phyloP scores from a whole-genome alignment of 129 eudicot genomes.

The Centella asiatica region DNA sequence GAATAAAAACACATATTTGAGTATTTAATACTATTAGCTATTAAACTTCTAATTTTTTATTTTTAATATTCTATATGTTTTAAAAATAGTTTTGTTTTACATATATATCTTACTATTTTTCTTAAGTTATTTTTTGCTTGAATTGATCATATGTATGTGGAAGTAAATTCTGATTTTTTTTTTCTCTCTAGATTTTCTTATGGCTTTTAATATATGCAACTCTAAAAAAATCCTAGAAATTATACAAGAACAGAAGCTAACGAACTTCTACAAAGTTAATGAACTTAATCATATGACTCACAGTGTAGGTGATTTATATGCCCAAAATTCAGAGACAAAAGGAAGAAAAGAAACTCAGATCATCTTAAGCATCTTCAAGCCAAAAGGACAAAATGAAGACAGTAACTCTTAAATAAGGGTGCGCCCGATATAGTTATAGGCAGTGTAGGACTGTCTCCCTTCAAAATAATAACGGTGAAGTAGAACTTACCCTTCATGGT shows the following conservation, averaged over 20 bases:
- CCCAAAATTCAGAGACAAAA: not conserved
- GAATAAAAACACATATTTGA: no score
- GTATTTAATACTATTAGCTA: no score
- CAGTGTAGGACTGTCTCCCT: not conserved
- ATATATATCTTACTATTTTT: no score
- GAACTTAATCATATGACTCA: not conserved
- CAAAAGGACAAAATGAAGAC: not conserved
- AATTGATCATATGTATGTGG: no score
- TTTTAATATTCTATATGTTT: no score
- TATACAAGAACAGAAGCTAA: not conserved
- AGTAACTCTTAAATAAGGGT: no score
- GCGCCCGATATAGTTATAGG: not conserved
- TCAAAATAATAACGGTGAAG: constrained; percentile 3
- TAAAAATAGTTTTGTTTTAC: no score
- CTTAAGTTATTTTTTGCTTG: no score
- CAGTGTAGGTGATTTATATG: not conserved
- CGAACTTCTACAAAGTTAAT: not conserved
- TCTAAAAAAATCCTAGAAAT: not conserved
- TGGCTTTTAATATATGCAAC: not conserved
- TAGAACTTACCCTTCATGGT: constrained; percentile 61
- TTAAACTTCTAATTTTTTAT: no score
- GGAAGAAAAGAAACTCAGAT: not conserved
- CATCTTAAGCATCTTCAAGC: not conserved
- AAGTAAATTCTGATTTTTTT: no score
- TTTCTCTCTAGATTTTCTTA: no score